These are phyloP conservation scores for Cladosporium sp. DNA, from an alignment of 2,329 filamentous ascomycete genomes.

Conservation along the genomic window DNA sequence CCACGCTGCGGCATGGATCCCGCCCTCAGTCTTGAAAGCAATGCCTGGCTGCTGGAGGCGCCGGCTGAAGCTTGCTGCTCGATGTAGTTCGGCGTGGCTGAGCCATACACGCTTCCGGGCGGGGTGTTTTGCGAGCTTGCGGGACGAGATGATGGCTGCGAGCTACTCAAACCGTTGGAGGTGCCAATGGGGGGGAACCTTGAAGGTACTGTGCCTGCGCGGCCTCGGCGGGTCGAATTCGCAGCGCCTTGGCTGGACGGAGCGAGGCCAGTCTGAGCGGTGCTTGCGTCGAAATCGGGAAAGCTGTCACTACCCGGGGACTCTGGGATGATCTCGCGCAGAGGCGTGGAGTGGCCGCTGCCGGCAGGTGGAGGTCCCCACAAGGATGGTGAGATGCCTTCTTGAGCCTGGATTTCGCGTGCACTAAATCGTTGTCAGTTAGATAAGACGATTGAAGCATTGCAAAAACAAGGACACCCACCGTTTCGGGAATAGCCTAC, in stretches of 20 bases:
- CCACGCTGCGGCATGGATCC: constrained; percentile 92
- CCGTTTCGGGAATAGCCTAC: constrained; percentile 88
- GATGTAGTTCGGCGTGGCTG: constrained; percentile 34
- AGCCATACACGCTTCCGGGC: constrained; percentile 76
- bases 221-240: constrained; percentile 63
- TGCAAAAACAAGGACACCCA: constrained; percentile 50
- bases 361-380: constrained; percentile 97
- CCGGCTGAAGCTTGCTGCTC: constrained; percentile 46
- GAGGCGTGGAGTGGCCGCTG: constrained; percentile 91
- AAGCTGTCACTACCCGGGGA: constrained; percentile 91
- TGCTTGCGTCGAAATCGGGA: constrained; percentile 70
- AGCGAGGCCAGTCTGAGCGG: constrained; percentile 27
- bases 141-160: constrained; percentile 46
- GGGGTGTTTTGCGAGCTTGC: constrained; percentile 55
- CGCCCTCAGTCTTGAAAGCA: constrained; percentile 82
- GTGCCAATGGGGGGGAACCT: constrained; percentile 79
- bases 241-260: constrained; percentile 26
- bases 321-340: constrained; percentile 96
- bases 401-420: constrained; percentile 94
- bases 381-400: constrained; percentile 71
- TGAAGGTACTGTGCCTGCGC: constrained; percentile 94
- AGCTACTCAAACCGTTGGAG: constrained; percentile 49
- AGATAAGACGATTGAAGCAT: neutral
- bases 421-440: constrained; percentile 58
- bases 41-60: constrained; percentile 61